These are phyloP conservation scores for Lyophyllum atratum DNA, from an alignment of 768 basidiomycete species.

Conservation along the genomic window DNA sequence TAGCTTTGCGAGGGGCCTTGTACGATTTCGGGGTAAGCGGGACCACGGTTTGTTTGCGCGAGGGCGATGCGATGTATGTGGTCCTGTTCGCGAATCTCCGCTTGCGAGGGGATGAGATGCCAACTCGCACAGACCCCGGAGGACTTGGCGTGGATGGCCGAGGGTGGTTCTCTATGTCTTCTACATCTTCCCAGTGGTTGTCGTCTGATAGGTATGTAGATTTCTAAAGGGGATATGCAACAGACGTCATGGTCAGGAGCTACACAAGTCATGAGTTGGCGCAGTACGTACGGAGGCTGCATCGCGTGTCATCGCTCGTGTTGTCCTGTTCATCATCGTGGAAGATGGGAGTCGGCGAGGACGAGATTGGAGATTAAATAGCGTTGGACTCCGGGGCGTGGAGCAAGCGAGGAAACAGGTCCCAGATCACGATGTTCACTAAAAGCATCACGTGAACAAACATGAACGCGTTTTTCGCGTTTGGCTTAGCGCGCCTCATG, in stretches of 20 bases:
- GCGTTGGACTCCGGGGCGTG: not conserved
- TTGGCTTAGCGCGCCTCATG: not conserved
- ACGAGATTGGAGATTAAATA: not conserved
- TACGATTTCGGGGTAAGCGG: slow-evolving; percentile 10
- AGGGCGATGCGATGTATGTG: slow-evolving; percentile 19
- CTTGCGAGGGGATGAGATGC: slow-evolving; percentile 27
- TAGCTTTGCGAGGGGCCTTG: slow-evolving; percentile 11
- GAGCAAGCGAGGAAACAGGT: not conserved
- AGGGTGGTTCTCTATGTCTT: slow-evolving; percentile 17
- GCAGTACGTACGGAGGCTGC: not conserved
- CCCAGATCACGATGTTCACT: not conserved
- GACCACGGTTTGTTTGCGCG: slow-evolving; percentile 16
- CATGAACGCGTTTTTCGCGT: not conserved
- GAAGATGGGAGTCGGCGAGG: not conserved
- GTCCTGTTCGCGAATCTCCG: slow-evolving; percentile 27
- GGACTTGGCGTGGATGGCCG: slow-evolving; percentile 9
- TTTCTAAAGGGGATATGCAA: not conserved
- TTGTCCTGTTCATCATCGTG: not conserved
- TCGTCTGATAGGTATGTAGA: slow-evolving; percentile 11
- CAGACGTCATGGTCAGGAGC: not conserved
- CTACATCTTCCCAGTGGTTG: slow-evolving; percentile 38
- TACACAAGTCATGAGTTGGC: no score
- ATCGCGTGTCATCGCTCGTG: not conserved
- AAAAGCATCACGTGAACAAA: not conserved
- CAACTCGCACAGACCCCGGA: slow-evolving; percentile 13